Base-by-base conservation (phyloP, 2,329 filamentous ascomycete genomes). In the Alternaria triticina region DNA sequence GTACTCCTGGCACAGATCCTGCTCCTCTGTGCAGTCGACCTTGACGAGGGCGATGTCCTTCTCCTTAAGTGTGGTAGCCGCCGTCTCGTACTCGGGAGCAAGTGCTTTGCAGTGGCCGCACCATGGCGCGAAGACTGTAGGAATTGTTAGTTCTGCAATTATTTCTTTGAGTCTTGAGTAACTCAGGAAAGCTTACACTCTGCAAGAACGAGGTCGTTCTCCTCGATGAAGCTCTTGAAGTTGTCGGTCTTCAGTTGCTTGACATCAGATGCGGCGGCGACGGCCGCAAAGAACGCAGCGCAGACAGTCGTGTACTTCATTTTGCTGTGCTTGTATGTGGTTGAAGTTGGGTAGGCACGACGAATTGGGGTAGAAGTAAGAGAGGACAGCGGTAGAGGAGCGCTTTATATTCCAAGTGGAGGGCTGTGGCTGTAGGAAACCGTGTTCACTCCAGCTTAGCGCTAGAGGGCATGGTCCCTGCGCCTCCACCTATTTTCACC, bases 101-200 rank as follows among this genome's bases (percentile, higher is more conserved):
- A 99, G 92, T 65, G 95, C 95, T 87, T 99, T 98, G 91, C 95
- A 98, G 88, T 98, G 95, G 71, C 94, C 95, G 74, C 92, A 97
- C 94, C 95, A 97, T 74, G 95, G 94, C 72, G 95, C 95, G 82
- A 93, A 97, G 89, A 97, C 91, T 93, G 59, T 47, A 27, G 58
- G 5, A 43, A 44, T 50, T 65, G 77, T 86, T 77, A 87, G 82
- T 62, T 54, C 17, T 45, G 50, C n/a, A 65, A 58, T 63, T 13
- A 43, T 36, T 23, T 25, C 1, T 15, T 8, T 6, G 36, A 27
- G 57, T 2, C 12, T 12, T 52, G 25, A 36, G n/a, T 15, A 20
- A 22, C 15, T 62, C 30, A 54, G 49, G n/a, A 17, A n/a, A 11
- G 52, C 91, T 83, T 86, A 95, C 92, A 99, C 85, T 99, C 94